A percentile compares a stretch with the other conserved stretches of the same genome.
These are phyloP conservation scores for Lachnellula cervina DNA, from an alignment of 2,329 filamentous ascomycete species.

Conservation along the genomic window DNA sequence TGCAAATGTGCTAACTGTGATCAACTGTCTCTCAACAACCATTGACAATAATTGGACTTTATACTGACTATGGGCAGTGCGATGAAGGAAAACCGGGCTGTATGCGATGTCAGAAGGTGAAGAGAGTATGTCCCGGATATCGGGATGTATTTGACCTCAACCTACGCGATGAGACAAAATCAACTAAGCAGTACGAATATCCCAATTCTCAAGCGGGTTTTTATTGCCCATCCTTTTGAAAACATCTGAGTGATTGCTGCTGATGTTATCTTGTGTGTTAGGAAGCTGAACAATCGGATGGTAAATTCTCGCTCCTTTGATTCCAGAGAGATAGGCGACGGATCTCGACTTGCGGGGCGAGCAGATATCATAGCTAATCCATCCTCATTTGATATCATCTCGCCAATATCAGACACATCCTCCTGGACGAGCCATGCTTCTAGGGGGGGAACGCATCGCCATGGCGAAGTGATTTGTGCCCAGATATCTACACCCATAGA, in stretches of 20 bases:
- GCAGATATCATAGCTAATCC: neutral
- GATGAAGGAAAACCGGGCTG: conserved; percentile 62
- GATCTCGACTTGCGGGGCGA: neutral
- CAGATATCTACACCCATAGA: conserved; percentile 44
- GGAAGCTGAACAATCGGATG: neutral
- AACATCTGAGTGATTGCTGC: no score
- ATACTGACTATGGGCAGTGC: conserved; percentile 41
- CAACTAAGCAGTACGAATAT: conserved; percentile 55
- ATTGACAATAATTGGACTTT: neutral
- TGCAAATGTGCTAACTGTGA: neutral
- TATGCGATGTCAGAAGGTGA: conserved; percentile 58
- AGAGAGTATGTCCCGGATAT: conserved; percentile 60
- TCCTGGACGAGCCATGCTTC: neutral
- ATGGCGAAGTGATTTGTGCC: conserved; percentile 28
- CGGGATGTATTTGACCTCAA: conserved; percentile 59
- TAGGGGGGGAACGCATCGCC: neutral
- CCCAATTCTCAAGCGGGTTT: conserved; percentile 35
- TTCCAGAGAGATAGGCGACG: neutral
- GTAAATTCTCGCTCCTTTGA: neutral
- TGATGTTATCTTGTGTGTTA: no score
- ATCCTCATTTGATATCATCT: neutral
- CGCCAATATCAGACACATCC: neutral
- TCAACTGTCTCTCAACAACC: neutral
- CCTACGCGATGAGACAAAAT: conserved; percentile 63
- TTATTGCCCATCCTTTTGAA: no score